A percentile compares a stretch with the other conserved stretches of the same genome.
Conservation (phyloP, 2,329 filamentous ascomycete species). For the Hypoxylon sp. region DNA sequence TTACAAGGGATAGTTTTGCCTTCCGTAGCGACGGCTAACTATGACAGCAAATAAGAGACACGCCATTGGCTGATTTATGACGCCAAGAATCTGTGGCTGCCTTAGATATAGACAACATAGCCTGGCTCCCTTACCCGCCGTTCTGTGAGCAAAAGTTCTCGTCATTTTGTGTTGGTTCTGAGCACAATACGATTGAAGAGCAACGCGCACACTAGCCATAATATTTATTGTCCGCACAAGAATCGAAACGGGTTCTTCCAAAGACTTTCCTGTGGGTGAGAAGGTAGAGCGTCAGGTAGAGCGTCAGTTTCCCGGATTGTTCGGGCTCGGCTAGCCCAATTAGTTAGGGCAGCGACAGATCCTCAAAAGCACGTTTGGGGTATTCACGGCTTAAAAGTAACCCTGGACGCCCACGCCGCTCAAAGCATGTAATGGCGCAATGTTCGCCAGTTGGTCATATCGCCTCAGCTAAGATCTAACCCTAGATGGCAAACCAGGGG, state of each 20-base stretch:
- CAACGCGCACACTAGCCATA: neutral
- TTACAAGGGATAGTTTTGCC: slow-evolving; percentile 35
- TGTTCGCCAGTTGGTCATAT: slow-evolving; percentile 33
- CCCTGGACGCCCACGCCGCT: slow-evolving; percentile 36
- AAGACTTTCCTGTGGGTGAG: slow-evolving; percentile 8
- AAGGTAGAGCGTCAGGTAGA: slow-evolving; percentile 26
- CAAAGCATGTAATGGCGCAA: slow-evolving; percentile 31
- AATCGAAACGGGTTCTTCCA: neutral
- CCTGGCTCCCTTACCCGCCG: slow-evolving; percentile 7
- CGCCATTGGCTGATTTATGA: slow-evolving; percentile 35
- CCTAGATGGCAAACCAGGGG: slow-evolving; percentile 24
- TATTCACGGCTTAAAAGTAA: slow-evolving; percentile 47
- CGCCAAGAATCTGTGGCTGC: slow-evolving; percentile 37
- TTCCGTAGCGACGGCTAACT: slow-evolving; percentile 27
- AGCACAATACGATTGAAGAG: neutral
- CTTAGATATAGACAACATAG: slow-evolving; percentile 20
- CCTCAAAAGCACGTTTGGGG: slow-evolving; percentile 38
- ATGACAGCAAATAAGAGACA: slow-evolving; percentile 32
- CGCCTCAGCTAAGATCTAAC: slow-evolving; percentile 31
- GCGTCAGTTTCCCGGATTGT: slow-evolving; percentile 17
- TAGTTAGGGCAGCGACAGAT: slow-evolving; percentile 43
- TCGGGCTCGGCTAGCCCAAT: slow-evolving; percentile 38
- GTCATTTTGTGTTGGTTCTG: neutral
- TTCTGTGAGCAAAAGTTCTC: neutral
- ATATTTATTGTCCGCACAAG: neutral